Conservation (phyloP, 2,329 filamentous ascomycete genomes). For the Venturia aucupariae region DNA sequence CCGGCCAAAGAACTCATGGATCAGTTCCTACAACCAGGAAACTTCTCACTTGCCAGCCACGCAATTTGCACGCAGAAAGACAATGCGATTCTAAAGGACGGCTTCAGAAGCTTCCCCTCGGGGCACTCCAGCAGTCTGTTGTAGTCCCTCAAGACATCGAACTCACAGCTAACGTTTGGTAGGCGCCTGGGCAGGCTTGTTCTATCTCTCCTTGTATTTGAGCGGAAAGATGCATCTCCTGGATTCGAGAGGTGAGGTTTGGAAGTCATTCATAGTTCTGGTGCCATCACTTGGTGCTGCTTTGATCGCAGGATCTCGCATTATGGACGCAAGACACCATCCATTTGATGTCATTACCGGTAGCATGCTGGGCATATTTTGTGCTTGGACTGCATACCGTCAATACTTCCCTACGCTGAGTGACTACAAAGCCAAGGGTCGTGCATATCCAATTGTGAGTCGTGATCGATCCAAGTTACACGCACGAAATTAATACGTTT, state of each 20-base stretch:
- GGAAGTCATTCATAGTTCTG: slow-evolving; percentile 48
- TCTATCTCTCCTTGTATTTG: slow-evolving; percentile 51
- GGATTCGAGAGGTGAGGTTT: slow-evolving; percentile 51
- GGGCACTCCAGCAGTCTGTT: slow-evolving; percentile 47
- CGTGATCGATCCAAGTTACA: neutral
- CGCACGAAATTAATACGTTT: neutral
- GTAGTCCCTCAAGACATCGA: neutral
- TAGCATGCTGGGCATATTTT: slow-evolving; percentile 42
- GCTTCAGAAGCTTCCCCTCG: slow-evolving; percentile 50
- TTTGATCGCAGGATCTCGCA: slow-evolving; percentile 47
- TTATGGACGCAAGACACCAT: slow-evolving; percentile 54
- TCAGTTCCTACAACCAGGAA: slow-evolving; percentile 23
- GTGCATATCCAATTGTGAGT: slow-evolving; percentile 43
- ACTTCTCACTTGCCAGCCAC: slow-evolving; percentile 36
- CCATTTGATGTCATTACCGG: slow-evolving; percentile 52
- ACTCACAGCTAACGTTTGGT: neutral
- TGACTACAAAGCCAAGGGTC: slow-evolving; percentile 48
- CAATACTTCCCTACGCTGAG: slow-evolving; percentile 51
- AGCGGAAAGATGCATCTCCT: slow-evolving; percentile 51
- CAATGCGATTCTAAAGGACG: slow-evolving; percentile 45
- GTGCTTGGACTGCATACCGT: slow-evolving; percentile 45
- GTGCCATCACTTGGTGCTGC: slow-evolving; percentile 45
- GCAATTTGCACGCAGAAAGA: slow-evolving; percentile 44
- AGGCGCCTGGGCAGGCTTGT: slow-evolving; percentile 50
- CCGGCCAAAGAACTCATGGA: slow-evolving; percentile 24